Conservation (phyloP, 345 rosid genomes). For the Camelina sativa region DNA sequence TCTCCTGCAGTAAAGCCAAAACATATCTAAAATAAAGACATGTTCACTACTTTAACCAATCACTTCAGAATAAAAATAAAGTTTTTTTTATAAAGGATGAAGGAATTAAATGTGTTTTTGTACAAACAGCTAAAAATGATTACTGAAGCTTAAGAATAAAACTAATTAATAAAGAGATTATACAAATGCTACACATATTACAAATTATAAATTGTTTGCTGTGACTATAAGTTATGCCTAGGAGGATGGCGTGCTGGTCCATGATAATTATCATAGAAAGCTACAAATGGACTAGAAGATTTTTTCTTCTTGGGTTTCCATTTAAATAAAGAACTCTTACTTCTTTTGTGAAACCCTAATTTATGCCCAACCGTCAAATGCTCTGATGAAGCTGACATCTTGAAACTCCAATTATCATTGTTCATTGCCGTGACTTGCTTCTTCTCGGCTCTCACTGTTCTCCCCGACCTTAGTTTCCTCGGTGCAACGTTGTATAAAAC, state of each 20-base stretch:
- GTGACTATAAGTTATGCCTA: conserved; percentile 35
- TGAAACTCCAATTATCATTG: conserved; percentile 15
- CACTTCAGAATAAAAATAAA: neutral
- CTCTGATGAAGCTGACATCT: conserved; percentile 2
- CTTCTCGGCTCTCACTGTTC: conserved; percentile 16
- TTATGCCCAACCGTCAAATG: conserved; percentile 22
- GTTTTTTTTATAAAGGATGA: neutral
- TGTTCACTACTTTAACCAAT: conserved; percentile 19
- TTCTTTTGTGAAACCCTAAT: conserved; percentile 38
- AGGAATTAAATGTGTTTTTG: neutral
- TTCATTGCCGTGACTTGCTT: conserved; percentile 1
- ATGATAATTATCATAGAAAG: conserved; percentile 38
- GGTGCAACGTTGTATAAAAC: conserved; percentile 6
- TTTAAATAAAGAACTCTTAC: conserved; percentile 34
- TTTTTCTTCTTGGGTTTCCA: conserved; percentile 39
- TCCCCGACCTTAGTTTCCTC: conserved; percentile 22
- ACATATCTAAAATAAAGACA: conserved; percentile 29
- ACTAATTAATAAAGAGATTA: neutral
- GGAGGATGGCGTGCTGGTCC: conserved; percentile 43
- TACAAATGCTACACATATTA: conserved; percentile 22
- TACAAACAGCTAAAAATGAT: conserved; percentile 15
- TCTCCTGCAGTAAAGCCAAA: conserved; percentile 31
- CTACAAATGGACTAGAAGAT: conserved; percentile 28
- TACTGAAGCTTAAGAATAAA: neutral
- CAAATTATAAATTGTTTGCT: conserved; percentile 1